Percentiles rank a stretch among this genome's conserved stretches.
phyloP scores from a whole-genome alignment of 768 basidiomycete genomes.

The Cystofilobasidium capitatum region DNA sequence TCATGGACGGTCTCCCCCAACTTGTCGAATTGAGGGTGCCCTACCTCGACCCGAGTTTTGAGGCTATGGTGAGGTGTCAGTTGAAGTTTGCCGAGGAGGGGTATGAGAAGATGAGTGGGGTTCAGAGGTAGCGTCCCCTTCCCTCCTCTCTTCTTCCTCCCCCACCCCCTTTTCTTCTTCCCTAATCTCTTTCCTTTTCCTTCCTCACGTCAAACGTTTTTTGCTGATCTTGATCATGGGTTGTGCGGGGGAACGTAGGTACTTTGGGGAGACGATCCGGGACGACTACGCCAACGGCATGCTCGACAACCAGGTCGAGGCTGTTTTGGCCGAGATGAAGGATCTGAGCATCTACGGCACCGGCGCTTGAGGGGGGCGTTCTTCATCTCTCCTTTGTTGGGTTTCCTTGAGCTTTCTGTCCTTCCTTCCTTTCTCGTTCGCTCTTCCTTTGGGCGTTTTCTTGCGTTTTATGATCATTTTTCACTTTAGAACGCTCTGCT shows the following conservation, averaged over 20 bases:
- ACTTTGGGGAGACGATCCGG: constrained; percentile 77
- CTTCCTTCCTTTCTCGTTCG: too few relatives aligned
- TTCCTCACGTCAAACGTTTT: not conserved
- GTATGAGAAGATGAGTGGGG: constrained; percentile 89
- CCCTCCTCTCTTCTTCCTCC: not conserved
- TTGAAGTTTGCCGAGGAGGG: constrained; percentile 96
- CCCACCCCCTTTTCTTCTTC: not conserved
- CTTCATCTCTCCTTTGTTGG: too few relatives aligned
- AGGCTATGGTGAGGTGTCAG: constrained; percentile 92
- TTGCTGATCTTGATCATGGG: not conserved
- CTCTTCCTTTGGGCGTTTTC: too few relatives aligned
- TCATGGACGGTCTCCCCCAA: constrained; percentile 81
- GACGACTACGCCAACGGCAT: constrained; percentile 97
- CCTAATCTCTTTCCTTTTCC: not conserved
- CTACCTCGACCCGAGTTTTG: constrained; percentile 96
- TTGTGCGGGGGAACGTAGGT: constrained; percentile 52
- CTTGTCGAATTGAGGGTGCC: constrained; percentile 90
- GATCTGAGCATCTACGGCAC: constrained; percentile 83
- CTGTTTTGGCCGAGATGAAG: constrained; percentile 91
- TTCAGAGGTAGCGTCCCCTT: constrained; percentile 58
- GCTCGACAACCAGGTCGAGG: constrained; percentile 94
- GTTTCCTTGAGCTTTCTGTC: too few relatives aligned
- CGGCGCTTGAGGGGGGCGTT: too few relatives aligned
- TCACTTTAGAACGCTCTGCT: too few relatives aligned
- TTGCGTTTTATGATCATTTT: too few relatives aligned